Conservation (phyloP, 2,329 filamentous ascomycete species). For the Claviceps sp. region DNA sequence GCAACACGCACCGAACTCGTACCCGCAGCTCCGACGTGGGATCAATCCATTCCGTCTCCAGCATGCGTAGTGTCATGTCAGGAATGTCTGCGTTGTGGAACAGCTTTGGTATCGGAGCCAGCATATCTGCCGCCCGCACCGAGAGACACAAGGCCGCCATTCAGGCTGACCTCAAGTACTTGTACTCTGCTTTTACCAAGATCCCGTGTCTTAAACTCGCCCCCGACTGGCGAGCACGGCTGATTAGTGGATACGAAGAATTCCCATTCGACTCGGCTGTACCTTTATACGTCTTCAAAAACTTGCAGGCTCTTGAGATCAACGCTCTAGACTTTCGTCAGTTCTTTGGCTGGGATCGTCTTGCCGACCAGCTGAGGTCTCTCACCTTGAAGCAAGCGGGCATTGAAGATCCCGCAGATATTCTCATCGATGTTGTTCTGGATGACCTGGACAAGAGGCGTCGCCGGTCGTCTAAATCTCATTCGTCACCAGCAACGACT, state of each 20-base stretch:
- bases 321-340: conserved; percentile 93
- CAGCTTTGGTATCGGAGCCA: conserved; percentile 68
- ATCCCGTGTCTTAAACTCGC: conserved; percentile 82
- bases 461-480: conserved; percentile 73
- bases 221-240: conserved; percentile 80
- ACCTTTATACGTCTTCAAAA: conserved; percentile 94
- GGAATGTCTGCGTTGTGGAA: conserved; percentile 92
- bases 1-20: conserved; percentile 62
- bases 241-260: conserved; percentile 90
- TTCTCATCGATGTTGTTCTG: conserved; percentile 83
- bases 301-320: conserved; percentile 83
- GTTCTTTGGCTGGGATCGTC: conserved; percentile 91
- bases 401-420: conserved; percentile 79
- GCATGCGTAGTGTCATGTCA: conserved; percentile 93
- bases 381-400: conserved; percentile 78
- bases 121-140: conserved; percentile 65
- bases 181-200: conserved; percentile 97
- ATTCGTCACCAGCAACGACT: conserved; percentile 62
- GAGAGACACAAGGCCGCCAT: conserved; percentile 82
- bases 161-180: conserved; percentile 80
- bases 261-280: conserved; percentile 97
- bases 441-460: conserved; percentile 93
- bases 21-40: conserved; percentile 70
- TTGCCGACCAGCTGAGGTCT: conserved; percentile 83
- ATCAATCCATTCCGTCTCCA: conserved; percentile 90